Base-by-base conservation (phyloP, 2,329 filamentous ascomycete genomes). In the Penicillium corylophilum region DNA sequence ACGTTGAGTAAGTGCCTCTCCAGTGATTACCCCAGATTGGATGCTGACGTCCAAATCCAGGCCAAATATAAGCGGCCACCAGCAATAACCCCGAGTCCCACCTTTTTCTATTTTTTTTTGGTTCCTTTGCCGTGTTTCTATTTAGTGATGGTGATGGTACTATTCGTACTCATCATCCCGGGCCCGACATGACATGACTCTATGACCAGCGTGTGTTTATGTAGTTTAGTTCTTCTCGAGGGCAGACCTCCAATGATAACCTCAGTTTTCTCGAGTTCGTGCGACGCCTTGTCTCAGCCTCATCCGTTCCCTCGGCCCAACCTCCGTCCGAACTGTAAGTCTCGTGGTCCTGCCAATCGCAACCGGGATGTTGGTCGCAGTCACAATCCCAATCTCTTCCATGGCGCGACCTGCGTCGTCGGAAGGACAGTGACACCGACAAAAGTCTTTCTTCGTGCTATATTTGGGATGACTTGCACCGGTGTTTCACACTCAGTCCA, bases 1-100 rank as follows among this genome's bases (percentile, higher is more conserved):
- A 86, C 83, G 44, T 72, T 86, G 71, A 83, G 82, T 80, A 76
- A 71, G 78, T 71, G 49, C 40, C 41, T 23, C 18, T 39, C 16
- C 20, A 29, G 23, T 16, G 15, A 43, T 23, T 10, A 31, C 22
- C 13, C 18, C n/a, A 35, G 44, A 31, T 45, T 50, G 46, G 46
- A 29, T 50, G 49, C 55, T 57, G 47, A 57, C 49, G 20, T 52
- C n/a, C 28, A 31, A 45, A 26, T 24, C n/a, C 41, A 57, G 55
- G 49, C 45, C 52, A 55, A 57, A 57, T 57, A 55, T 57, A 57
- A 39, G 13, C 23, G 28, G 23, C 18, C 20, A 10, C 38, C 38
- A 5, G 38, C 16, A 16, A 24, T 18, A 26, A 38, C 44, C 23
- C 38, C 39, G 24, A 35, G 39, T 47, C 39, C 36, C 22, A 20